phyloP scores from a whole-genome alignment of 2,329 filamentous ascomycete species.

The Ceratocystis cacaofunesta region DNA sequence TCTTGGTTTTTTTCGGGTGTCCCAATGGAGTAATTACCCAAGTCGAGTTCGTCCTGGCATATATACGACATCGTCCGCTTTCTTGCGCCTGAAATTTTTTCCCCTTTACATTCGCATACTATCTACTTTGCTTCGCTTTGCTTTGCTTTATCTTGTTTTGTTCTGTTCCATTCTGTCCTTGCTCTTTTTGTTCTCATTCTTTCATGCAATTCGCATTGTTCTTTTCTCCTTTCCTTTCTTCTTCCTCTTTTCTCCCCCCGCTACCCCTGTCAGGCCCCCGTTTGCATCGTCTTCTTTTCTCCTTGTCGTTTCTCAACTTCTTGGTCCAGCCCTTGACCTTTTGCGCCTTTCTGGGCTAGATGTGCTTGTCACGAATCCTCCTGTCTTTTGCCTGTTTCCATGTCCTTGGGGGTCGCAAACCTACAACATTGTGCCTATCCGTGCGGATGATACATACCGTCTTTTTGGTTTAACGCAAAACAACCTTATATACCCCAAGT shows the following conservation, averaged over 20 bases:
- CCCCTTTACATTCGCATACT: no score
- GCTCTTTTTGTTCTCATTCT: neutral
- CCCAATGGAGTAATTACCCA: neutral
- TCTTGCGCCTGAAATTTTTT: neutral
- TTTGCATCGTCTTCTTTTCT: neutral
- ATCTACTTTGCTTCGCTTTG: no score
- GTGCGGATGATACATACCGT: neutral
- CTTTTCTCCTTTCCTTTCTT: neutral
- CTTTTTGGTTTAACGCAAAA: neutral
- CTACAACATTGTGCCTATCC: neutral
- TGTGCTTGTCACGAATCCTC: neutral
- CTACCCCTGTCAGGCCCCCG: neutral
- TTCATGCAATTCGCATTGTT: neutral
- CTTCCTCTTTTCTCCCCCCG: neutral
- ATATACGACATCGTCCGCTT: neutral
- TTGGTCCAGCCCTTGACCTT: neutral
- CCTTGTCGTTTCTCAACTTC: neutral
- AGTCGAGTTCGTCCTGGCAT: neutral
- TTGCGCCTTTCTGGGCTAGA: neutral
- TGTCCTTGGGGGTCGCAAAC: neutral
- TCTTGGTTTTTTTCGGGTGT: neutral
- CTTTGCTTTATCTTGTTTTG: neutral
- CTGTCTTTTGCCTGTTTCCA: neutral
- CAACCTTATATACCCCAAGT: neutral
- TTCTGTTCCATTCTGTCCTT: neutral